Evolutionary conservation across 23 red algal species (phyloP).

Genomic region (Gracilaria vermiculophylla): DNA sequence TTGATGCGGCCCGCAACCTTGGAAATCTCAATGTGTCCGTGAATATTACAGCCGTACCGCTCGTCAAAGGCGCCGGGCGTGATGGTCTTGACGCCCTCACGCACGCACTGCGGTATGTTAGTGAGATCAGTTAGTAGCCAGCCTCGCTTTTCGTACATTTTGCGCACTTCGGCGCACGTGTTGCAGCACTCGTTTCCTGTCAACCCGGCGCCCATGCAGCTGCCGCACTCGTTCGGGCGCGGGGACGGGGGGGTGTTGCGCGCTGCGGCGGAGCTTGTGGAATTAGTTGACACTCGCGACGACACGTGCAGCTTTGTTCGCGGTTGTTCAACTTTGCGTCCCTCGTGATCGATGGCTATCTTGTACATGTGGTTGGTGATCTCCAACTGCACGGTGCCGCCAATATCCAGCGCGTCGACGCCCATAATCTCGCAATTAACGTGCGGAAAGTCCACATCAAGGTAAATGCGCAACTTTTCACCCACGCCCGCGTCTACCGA

Average conservation of each 20-base stretch:
- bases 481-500: constrained; percentile 71
- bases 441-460: constrained; percentile 83
- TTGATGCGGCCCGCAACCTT: constrained; percentile 92
- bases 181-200: constrained; percentile 72
- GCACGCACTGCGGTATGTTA: constrained; percentile 74
- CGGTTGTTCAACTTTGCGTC: constrained; percentile 3
- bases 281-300: too few species aligned
- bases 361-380: constrained; percentile 83
- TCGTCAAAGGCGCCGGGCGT: constrained; percentile 27
- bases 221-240: constrained; percentile 36
- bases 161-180: constrained; percentile 80
- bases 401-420: constrained; percentile 80
- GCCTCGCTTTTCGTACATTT: constrained; percentile 74
- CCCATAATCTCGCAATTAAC: constrained; percentile 86
- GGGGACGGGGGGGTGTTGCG: constrained; percentile 30
- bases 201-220: constrained; percentile 51
- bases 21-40: constrained; percentile 70
- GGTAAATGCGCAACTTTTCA: constrained; percentile 66
- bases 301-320: neutral
- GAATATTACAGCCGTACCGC: constrained; percentile 75
- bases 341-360: constrained; percentile 53
- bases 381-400: constrained; percentile 68
- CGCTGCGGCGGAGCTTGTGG: too few species aligned
- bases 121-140: constrained; percentile 69
- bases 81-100: constrained; percentile 55